Evolutionary conservation across 1,284 basidiomycete genomes (phyloP).

Genomic region (Pascua guehoae): DNA sequence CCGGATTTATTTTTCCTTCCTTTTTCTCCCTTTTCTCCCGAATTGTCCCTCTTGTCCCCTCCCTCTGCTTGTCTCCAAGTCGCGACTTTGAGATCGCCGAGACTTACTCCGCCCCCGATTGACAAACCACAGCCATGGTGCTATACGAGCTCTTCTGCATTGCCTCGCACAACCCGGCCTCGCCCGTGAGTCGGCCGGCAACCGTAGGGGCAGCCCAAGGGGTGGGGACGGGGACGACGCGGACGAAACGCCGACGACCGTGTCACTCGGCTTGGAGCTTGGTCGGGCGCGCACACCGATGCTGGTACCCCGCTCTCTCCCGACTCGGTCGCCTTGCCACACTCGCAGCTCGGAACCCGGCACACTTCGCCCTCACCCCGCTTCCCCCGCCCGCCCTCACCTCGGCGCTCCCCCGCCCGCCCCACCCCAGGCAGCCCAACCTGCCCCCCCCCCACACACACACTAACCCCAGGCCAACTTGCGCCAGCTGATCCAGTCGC

Average conservation of each 20-base stretch:
- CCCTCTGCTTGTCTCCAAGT: too few species aligned
- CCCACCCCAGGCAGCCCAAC: too few species aligned
- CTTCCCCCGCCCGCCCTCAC: neutral
- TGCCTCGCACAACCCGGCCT: slow-evolving; percentile 44
- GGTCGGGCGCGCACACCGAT: too few species aligned
- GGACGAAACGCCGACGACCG: too few species aligned
- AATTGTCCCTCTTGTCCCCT: too few species aligned
- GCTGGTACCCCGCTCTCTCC: too few species aligned
- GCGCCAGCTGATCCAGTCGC: slow-evolving; percentile 40
- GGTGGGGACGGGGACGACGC: too few species aligned
- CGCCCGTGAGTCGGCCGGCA: slow-evolving; percentile 33
- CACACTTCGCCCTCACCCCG: too few species aligned
- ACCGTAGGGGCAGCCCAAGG: neutral
- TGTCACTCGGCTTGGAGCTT: too few species aligned
- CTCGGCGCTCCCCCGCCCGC: too few species aligned
- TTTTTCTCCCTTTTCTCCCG: slow-evolving; percentile 2
- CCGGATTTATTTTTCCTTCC: neutral
- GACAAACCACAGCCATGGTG: slow-evolving; percentile 33
- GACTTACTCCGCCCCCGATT: neutral
- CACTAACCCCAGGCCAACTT: slow-evolving; percentile 37
- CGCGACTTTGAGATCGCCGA: neutral
- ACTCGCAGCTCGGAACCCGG: too few species aligned
- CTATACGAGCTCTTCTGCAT: slow-evolving; percentile 51
- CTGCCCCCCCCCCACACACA: neutral
- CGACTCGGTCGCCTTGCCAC: neutral